Evolutionary conservation across 768 basidiomycete species (phyloP), one percentile per base, ranked within the genome.

Genomic region (Rhodotorula kratochvilovae): DNA sequence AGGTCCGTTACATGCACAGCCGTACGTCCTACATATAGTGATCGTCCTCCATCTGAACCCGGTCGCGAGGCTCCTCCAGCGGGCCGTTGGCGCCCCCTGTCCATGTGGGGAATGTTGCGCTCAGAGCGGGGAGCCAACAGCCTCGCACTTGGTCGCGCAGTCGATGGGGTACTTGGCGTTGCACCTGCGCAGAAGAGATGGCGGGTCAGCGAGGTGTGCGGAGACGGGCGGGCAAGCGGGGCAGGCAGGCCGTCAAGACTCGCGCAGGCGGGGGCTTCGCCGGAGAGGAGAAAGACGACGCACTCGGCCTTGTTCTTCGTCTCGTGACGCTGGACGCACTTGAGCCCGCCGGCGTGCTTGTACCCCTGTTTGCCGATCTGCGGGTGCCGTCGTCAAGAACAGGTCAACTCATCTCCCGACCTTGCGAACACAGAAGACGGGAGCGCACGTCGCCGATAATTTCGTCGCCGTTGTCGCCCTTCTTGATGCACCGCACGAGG

Each of bases 291-390:
- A 53, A 17, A 5, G 29, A 36, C 23, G 43, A 57, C 67, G 25
- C n/a, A 68, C 67, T 71, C 63, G 33, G 66, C 45, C 13, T 45
- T 60, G 59, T 67, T 67, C 35, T 46, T 58, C 42, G 51, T 71
- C 27, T 17, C 29, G 60, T 70, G 69, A 15, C 39, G n/a, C 59
- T 74, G 73, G 1, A 45, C 33, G 42, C 73, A 74, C 29, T 43
- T 65, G 1, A 71, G 7, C 5, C 62, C 56, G n/a, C 48, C 73
- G 21, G 65, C 54, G 45, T 63, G 61, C 29, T 33, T 39, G 63
- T 68, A 70, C 8, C 10, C 8, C 56, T 74, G 54, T 55, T 74
- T 51, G 31, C 73, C 73, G 54, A 74, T 74, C 73, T 74, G 66
- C 31, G 33, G 4, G 39, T 13, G 39, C 39, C 39, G 39, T 39